Conservation (phyloP, 2,329 filamentous ascomycete genomes). For the Exophiala aquamarina region DNA sequence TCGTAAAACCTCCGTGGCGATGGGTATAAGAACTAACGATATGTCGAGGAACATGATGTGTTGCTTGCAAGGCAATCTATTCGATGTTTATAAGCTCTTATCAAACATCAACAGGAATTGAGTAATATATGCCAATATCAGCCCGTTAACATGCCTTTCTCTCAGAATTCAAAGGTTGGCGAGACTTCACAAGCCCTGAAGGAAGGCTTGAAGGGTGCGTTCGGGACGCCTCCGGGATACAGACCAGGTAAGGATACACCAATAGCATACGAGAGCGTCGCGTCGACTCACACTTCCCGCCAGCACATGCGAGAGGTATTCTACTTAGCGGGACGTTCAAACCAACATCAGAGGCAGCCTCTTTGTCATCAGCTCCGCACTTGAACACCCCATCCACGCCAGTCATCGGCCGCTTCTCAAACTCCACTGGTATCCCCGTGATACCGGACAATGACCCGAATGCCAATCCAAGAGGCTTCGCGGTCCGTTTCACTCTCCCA, state of each 20-base stretch:
- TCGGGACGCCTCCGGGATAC: conserved; percentile 42
- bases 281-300: conserved; percentile 39
- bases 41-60: too few relatives aligned
- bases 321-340: conserved; percentile 55
- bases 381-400: conserved; percentile 48
- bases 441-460: conserved; percentile 51
- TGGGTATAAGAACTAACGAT: too few relatives aligned
- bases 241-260: conserved; percentile 36
- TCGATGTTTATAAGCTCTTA: too few relatives aligned
- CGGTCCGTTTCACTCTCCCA: conserved; percentile 49
- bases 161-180: conserved; percentile 39
- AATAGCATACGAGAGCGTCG: conserved; percentile 32
- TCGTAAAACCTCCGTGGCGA: not conserved
- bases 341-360: conserved; percentile 44
- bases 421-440: conserved; percentile 51
- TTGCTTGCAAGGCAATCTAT: too few relatives aligned
- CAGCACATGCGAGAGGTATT: conserved; percentile 57
- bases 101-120: too few relatives aligned
- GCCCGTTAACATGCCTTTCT: conserved; percentile 56
- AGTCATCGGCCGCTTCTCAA: conserved; percentile 52
- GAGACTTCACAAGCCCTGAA: conserved; percentile 40
- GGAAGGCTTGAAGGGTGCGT: conserved; percentile 38
- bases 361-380: conserved; percentile 50
- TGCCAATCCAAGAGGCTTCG: conserved; percentile 51
- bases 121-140: too few relatives aligned